Base-by-base conservation (phyloP, 306 rosid genomes). In the Trichosanthes cucumerina region DNA sequence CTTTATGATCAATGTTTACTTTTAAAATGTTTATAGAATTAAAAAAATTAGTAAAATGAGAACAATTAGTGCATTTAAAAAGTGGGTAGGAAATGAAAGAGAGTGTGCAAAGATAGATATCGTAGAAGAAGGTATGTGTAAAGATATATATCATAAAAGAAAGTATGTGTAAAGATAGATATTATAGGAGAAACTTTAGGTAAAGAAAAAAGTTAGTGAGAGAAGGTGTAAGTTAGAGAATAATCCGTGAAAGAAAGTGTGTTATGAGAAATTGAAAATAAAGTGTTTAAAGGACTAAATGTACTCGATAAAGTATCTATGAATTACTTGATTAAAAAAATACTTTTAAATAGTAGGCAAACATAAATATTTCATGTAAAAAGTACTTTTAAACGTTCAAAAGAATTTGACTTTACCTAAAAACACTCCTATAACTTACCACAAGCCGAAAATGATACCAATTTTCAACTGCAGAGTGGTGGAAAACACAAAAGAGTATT, bases 401-500 rank as follows among this genome's bases (percentile, higher is more conserved):
- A 62, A 33, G 12, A 59, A 60, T 33, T 63, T 28, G 41, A 36
- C 72, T 36, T 53, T 6, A 3, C 2, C 23, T 15, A 63, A 15
- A 65, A 36, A 19, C 18, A 9, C 50, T 66, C 74, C 16, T 19
- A 0, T 31, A 24, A 26, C 80, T 23, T 46, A 8, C n/a, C 44
- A 1, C n/a, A 7, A 23, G 24, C 31, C 9, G 28, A 2, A 73
- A 49, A 77, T 41, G 56, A 41, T 10, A 77, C 56, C 24, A 7
- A 7, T 19, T 18, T 47, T n/a, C 39, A 73, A 9, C 57, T 80
- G 78, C 90, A 95, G 98, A 23, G 96, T 85, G 69, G 50, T 92
- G 82, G 96, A 87, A 16, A 91, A 83, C 53, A 92, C 98, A 72
- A 92, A 84, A 82, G 96, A 89, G 79, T 95, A 95, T 57, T 21